Evolutionary conservation across 2,329 filamentous ascomycete genomes (phyloP).

Genomic region (Epichloe amarillans): DNA sequence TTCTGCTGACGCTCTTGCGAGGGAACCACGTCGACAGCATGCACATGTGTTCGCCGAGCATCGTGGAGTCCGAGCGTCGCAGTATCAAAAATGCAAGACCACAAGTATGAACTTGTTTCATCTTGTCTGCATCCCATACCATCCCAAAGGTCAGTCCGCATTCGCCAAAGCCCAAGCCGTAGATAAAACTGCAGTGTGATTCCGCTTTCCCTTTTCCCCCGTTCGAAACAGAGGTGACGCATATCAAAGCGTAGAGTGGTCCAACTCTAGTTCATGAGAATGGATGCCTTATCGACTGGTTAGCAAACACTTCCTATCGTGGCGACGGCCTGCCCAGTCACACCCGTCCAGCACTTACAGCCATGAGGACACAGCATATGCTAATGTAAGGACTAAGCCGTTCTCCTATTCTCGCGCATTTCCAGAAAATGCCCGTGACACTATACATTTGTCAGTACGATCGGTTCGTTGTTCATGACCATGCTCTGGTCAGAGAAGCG

Average conservation of each 20-base stretch:
- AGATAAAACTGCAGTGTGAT: neutral
- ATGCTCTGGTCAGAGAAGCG: neutral
- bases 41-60: neutral
- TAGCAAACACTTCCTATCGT: neutral
- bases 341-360: conserved; percentile 39
- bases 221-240: neutral
- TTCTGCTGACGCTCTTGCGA: neutral
- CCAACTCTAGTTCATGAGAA: conserved; percentile 22
- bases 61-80: neutral
- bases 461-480: neutral
- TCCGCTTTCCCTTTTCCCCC: too few relatives aligned
- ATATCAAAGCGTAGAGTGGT: neutral
- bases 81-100: neutral
- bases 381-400: conserved; percentile 89
- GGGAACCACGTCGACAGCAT: neutral
- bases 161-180: neutral
- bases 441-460: conserved; percentile 25
- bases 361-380: conserved; percentile 87
- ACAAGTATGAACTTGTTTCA: neutral
- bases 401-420: conserved; percentile 85
- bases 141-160: neutral
- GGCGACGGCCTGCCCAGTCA: too few relatives aligned
- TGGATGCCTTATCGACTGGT: conserved; percentile 17
- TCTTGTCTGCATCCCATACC: neutral
- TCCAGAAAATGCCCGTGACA: conserved; percentile 84